Evolutionary conservation across 1,284 basidiomycete genomes (phyloP).

Genomic region (Inonotus obliquus): DNA sequence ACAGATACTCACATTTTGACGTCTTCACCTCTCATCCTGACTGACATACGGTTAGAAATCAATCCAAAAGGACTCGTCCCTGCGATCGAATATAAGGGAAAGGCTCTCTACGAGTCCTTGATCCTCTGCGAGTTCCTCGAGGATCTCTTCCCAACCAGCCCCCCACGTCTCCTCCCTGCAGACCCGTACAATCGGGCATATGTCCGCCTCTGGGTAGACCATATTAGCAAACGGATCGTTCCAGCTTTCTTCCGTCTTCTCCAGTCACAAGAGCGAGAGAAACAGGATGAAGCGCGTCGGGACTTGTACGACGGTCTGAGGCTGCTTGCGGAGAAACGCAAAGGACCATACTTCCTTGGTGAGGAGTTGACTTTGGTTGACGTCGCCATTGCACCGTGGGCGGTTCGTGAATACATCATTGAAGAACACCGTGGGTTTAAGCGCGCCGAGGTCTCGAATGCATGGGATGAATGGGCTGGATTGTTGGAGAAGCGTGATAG

Average conservation of each 20-base stretch:
- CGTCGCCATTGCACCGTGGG: constrained; percentile 56
- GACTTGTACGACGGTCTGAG: constrained; percentile 44
- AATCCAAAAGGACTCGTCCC: constrained; percentile 70
- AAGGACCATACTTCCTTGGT: constrained; percentile 58
- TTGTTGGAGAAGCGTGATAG: constrained; percentile 42
- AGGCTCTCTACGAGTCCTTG: constrained; percentile 56
- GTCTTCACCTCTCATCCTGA: not conserved
- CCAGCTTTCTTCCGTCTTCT: constrained; percentile 50
- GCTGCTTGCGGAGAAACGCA: constrained; percentile 42
- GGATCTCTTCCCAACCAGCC: constrained; percentile 45
- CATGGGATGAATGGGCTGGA: constrained; percentile 45
- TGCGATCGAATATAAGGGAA: constrained; percentile 51
- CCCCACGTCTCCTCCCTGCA: constrained; percentile 41
- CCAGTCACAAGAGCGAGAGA: constrained; percentile 47
- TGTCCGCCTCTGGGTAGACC: constrained; percentile 51
- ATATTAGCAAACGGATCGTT: constrained; percentile 45
- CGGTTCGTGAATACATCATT: constrained; percentile 44
- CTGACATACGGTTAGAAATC: constrained; percentile 27
- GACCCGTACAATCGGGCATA: constrained; percentile 48
- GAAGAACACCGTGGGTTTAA: constrained; percentile 47
- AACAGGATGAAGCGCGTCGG: constrained; percentile 40
- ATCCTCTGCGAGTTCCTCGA: constrained; percentile 60
- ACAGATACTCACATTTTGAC: not conserved
- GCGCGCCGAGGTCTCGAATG: constrained; percentile 37
- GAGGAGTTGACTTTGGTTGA: constrained; percentile 54